Conservation (phyloP, 2,329 filamentous ascomycete species). For the Pseudogymnoascus sp. region DNA sequence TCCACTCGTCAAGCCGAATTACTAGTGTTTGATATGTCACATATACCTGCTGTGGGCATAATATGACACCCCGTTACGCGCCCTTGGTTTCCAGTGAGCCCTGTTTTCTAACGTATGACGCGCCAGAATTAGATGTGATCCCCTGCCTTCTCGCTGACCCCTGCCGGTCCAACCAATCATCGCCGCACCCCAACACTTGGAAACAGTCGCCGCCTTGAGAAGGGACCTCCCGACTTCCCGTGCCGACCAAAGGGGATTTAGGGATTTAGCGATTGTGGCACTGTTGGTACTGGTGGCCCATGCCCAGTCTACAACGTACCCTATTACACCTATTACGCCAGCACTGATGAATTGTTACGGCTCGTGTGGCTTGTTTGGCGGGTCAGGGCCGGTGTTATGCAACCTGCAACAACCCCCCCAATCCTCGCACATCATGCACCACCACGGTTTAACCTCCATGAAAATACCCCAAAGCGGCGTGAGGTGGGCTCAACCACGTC, state of each 20-base stretch:
- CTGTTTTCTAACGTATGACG: slow-evolving; percentile 9
- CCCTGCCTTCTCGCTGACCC: neutral
- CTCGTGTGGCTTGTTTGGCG: neutral
- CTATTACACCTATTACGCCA: neutral
- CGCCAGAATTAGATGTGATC: slow-evolving; percentile 7
- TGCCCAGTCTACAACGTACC: no score
- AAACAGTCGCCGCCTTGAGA: slow-evolving; percentile 8
- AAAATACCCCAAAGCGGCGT: neutral
- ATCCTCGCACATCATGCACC: neutral
- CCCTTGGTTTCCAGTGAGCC: slow-evolving; percentile 8
- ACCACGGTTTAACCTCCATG: neutral
- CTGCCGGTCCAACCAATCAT: slow-evolving; percentile 4
- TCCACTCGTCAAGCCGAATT: neutral
- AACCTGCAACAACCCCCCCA: neutral
- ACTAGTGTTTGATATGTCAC: slow-evolving; percentile 4
- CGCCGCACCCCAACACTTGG: neutral
- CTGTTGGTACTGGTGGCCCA: neutral
- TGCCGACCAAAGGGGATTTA: neutral
- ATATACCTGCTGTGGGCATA: neutral
- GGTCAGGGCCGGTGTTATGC: neutral
- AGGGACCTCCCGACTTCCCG: slow-evolving; percentile 5
- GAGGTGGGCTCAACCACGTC: neutral
- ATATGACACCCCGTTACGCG: slow-evolving; percentile 8
- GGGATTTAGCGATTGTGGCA: neutral
- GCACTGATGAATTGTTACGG: neutral